A percentile compares a stretch with the other conserved stretches of the same genome.
phyloP scores from a whole-genome alignment of 441 rosid species.

The Populus hybrid region DNA sequence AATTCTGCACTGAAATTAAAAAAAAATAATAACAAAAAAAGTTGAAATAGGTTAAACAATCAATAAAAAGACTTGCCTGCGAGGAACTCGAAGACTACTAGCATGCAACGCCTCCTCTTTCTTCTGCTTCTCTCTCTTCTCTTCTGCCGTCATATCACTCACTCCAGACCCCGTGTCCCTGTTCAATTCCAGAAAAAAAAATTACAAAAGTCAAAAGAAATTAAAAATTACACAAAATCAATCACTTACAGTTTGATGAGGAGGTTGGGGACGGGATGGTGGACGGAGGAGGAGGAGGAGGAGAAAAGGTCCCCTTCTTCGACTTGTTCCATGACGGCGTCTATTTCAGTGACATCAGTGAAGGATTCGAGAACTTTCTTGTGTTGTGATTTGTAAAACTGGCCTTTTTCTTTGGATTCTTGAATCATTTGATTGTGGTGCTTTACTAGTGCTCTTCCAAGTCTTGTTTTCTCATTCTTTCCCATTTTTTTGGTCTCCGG shows the following conservation, averaged over 20 bases:
- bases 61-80: slow-evolving; percentile 42
- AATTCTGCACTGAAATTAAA: not conserved
- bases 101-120: slow-evolving; percentile 68
- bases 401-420: slow-evolving; percentile 76
- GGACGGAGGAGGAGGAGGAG: slow-evolving; percentile 19
- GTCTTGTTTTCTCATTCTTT: slow-evolving; percentile 71
- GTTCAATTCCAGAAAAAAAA: not conserved
- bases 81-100: slow-evolving; percentile 67
- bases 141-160: slow-evolving; percentile 44
- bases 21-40: not conserved
- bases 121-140: slow-evolving; percentile 55
- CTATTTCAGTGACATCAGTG: slow-evolving; percentile 74
- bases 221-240: not conserved
- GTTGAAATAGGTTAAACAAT: not conserved
- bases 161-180: slow-evolving; percentile 60
- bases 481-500: slow-evolving; percentile 39
- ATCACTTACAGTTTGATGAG: slow-evolving; percentile 56
- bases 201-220: not conserved
- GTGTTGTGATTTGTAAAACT: slow-evolving; percentile 45
- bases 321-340: slow-evolving; percentile 70
- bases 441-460: slow-evolving; percentile 82
- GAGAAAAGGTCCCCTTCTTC: slow-evolving; percentile 59
- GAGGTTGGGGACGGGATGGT: slow-evolving; percentile 35
- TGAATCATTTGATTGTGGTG: slow-evolving; percentile 84
- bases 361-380: slow-evolving; percentile 81